Base-by-base conservation (phyloP, 805 yeast genomes). In the Saccharomycopsis oosterbeekiorum region DNA sequence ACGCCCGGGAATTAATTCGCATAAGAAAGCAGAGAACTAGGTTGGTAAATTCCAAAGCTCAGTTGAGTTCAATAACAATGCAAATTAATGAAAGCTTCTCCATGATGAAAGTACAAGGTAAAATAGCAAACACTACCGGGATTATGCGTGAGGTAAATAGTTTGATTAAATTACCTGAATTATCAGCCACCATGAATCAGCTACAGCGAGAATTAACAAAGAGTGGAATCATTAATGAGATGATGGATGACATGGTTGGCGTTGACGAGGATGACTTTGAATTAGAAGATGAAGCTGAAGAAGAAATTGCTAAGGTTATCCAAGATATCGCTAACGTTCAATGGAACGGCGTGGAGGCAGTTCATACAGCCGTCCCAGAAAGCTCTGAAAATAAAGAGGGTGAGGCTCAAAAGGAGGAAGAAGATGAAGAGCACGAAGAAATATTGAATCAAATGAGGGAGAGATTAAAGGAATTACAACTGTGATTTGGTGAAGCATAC, bases 41-140 rank as follows among this genome's bases (percentile, higher is more conserved):
- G 69, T 77, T 93, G 67, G 82, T 86, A 69, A 81, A 84, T 19
- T 88, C 96, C 26, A 89, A 85, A 68, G 96, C 97, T 1, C 90
- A 93, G 64, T 75, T 93, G 34, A 91, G 89, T 60, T 85, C 94
- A 12, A 88, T 93, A 43, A 84, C 85, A 11, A 83, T 93, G 89
- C 90, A 96, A 67, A 82, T 93, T 42, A 90, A 89, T 66, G 98
- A 93, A 73, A 94, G 93, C 58, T 92, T 91, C 76, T 89, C 90
- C 59, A 79, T 92, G 83, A 80, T 84, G 63, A 89, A 88, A 68
- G 73, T 94, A 53, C 90, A 91, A 54, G 88, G 90, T 29, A 87
- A 92, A 47, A 82, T 94, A 83, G 84, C 84, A 57, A 75, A 84
- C 61, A 85, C 91, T 60, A 83, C 98, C 0, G 83, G 79, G 1